These are phyloP conservation scores for Solanum habrochaites DNA, from an alignment of 257 asterid genomes.

Conservation along the genomic window DNA sequence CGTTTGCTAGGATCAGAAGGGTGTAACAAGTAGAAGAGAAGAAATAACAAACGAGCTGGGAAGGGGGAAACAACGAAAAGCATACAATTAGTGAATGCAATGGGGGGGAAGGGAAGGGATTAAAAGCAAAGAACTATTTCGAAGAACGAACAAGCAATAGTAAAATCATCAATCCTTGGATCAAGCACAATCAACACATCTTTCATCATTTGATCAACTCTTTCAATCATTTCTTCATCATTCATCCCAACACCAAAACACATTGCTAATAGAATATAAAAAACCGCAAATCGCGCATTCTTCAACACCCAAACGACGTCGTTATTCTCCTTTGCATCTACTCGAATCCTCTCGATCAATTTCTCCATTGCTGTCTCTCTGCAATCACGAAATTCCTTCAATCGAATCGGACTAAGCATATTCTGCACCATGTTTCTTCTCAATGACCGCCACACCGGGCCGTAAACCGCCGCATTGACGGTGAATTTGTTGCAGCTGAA, in stretches of 20 bases:
- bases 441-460: constrained; percentile 83
- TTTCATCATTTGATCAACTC: constrained; percentile 59
- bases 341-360: constrained; percentile 29
- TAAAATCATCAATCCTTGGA: constrained; percentile 85
- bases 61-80: too few species aligned
- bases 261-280: constrained; percentile 55
- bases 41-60: too few species aligned
- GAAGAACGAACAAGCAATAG: too few species aligned
- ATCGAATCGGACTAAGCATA: constrained; percentile 46
- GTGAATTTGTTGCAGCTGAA: constrained; percentile 87
- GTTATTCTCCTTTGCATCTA: constrained; percentile 47
- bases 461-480: constrained; percentile 69
- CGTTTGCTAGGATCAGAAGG: too few species aligned
- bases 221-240: constrained; percentile 44
- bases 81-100: too few species aligned
- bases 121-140: too few species aligned
- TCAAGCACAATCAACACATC: constrained; percentile 48
- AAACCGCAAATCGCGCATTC: constrained; percentile 62
- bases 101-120: too few species aligned
- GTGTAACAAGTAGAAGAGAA: too few species aligned
- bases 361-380: constrained; percentile 67
- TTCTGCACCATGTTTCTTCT: constrained; percentile 90
- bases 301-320: constrained; percentile 66
- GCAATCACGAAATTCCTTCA: constrained; percentile 36
- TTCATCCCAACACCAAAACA: constrained; percentile 90